Conservation (phyloP, 306 rosid genomes). For the Vigna trinervia region DNA sequence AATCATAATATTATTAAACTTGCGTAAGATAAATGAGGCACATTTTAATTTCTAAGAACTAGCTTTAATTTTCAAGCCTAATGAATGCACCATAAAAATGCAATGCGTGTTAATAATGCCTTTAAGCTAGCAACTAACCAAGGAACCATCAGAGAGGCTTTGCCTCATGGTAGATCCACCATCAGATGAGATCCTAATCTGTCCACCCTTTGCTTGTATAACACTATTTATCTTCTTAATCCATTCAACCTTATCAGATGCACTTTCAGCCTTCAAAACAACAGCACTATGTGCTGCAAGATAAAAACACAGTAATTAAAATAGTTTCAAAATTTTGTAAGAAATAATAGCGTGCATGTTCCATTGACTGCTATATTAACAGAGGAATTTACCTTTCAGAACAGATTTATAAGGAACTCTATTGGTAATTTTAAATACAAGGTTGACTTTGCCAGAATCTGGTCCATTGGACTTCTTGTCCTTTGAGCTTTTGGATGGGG, state of each 20-base stretch:
- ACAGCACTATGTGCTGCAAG: conserved; percentile 86
- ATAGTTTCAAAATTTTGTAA: neutral
- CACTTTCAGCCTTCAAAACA: conserved; percentile 88
- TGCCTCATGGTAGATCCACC: conserved; percentile 80
- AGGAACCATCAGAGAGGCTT: conserved; percentile 91
- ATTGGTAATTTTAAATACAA: conserved; percentile 84
- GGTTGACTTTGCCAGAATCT: conserved; percentile 74
- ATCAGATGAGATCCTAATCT: conserved; percentile 63
- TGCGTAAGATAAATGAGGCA: neutral
- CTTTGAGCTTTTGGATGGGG: conserved; percentile 82
- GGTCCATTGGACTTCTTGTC: conserved; percentile 89
- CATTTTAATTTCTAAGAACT: neutral
- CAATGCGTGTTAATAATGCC: neutral
- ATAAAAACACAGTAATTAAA: conserved; percentile 28
- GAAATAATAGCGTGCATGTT: neutral
- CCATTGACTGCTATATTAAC: conserved; percentile 20
- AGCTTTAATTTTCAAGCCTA: conserved; percentile 20
- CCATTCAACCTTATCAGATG: conserved; percentile 86
- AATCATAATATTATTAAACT: neutral
- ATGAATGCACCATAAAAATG: conserved; percentile 11
- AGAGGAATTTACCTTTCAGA: conserved; percentile 67
- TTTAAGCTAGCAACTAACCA: conserved; percentile 61
- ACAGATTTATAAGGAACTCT: conserved; percentile 95
- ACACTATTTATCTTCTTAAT: conserved; percentile 77
- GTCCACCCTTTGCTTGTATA: conserved; percentile 86